Base-by-base conservation (phyloP, 768 basidiomycete species). In the Galerina sulciceps region DNA sequence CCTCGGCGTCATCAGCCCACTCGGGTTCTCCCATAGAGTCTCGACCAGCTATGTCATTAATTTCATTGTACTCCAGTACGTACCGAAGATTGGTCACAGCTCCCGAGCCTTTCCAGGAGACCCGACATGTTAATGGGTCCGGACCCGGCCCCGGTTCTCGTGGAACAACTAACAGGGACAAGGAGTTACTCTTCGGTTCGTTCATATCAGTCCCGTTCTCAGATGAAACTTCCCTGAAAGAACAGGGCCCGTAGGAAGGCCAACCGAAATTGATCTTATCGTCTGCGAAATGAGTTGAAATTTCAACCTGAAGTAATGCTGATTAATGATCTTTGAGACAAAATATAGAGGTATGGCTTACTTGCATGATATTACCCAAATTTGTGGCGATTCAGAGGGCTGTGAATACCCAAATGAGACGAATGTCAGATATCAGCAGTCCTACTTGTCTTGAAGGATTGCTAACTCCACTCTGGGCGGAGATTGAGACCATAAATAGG, bases 21-120 rank as follows among this genome's bases (percentile, higher is more conserved):
- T 51, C 50, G 50, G 35, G 15, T 46, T 17, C 50, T 36, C 52
- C 34, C 49, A 51, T 37, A 52, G 31, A 51, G 50, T 50, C 44
- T 51, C 57, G 49, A n/a, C 41, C n/a, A 58, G n/a, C 20, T 23
- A 22, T 2, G 18, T 50, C 48, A 13, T 50, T 38, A 31, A 20
- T 23, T 14, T 22, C 41, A 4, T 20, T 6, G 49, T 51, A n/a
- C n/a, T n/a, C n/a, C n/a, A n/a, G n/a, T n/a, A 51, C 48, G 31
- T 51, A 57, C 40, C 34, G 40, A 49, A 49, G 31, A 31, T 20
- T 22, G 40, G 35, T 37, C 48, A 57, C 41, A 57, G 42, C 20
- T 45, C 43, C 34, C 43, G 42, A 20, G 18, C 49, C 20, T 50
- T 37, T 50, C 26, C 26, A 31, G 26, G 26, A 31, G 26, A 31